Evolutionary conservation across 208 protist species (phyloP), one percentile per base, ranked within the genome.

Genomic region (Acanthamoeba culbertsoni): DNA sequence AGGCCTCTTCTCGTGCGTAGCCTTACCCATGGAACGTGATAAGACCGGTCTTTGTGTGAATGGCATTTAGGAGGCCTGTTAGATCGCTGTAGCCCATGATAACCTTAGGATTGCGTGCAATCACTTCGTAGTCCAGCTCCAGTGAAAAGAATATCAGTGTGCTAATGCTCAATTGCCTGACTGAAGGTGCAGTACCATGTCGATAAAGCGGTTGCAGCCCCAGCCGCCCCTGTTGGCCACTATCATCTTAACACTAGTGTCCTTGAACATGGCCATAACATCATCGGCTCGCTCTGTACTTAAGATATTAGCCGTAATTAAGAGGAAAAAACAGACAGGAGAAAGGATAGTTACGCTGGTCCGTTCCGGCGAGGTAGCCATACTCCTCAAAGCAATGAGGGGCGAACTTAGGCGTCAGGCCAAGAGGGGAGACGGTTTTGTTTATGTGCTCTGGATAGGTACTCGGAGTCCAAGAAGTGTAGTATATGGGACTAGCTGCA

Each of bases 81-180:
- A 90, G 53, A 20, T 90, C 82, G 40, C 82, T 90, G 57, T 90
- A 90, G 42, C 82, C 82, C 82, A 90, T 90, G 48, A 90, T 90
- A 26, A 90, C 82, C 82, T 90, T 90, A 6, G 82, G 82, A 40
- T 90, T 90, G 35, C 40, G 51, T 10, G 82, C 82, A 42, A 90
- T 90, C 18, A 90, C 53, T 20, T 40, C 35, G 51, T 90, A 90
- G 57, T 90, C 57, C 57, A 90, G 42, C 82, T 90, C 7, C 59
- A 68, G 16, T 23, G 51, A n/a, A 14, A 59, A 23, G 51, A 59
- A 14, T 14, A 59, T 59, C 16, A 59, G 14, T 14, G 23, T 14
- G 51, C 14, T 59, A 23, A 59, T 59, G 51, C n/a, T n/a, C n/a
- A n/a, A n/a, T n/a, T n/a, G 51, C 23, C 16, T 59, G 51, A 14